Evolutionary conservation across 2,329 filamentous ascomycete genomes (phyloP), one percentile per base, ranked within the genome.

Genomic region (Trichoderma endophyticum): DNA sequence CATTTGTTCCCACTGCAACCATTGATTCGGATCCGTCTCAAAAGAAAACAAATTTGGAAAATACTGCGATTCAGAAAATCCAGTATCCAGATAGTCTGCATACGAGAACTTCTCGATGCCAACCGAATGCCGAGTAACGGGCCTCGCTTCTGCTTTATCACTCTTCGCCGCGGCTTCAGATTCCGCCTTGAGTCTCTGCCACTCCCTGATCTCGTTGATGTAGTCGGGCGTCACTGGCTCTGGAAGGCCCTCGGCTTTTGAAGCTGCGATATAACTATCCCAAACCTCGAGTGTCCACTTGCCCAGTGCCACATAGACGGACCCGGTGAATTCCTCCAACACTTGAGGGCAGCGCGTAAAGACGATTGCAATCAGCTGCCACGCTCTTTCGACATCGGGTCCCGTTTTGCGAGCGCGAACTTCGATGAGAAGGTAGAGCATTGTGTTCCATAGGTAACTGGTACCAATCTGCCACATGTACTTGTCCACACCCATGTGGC

Each of bases 381-480:
- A 69, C 1, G 65, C 26, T n/a, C 32, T 69, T 11, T 69, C 65
- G n/a, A 69, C 12, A 5, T 69, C 65, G 9, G 65, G 54, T 0
- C 65, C 54, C 8, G 36, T 30, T 7, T 60, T 69, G 7, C 65
- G 54, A 4, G 1, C 1, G n/a, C 65, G 54, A 6, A 69, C n/a
- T 48, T 69, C 65, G 24, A 69, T 69, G 26, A 69, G 65, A n/a
- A 69, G 26, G 7, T 69, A 69, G 6, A 69, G 65, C 56, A 69
- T 69, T 8, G 65, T 69, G 26, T 60, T 69, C 65, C 65, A 69
- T 28, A 59, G 56, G 15, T 69, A 69, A 56, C 65, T 69, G 34
- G 65, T 69, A 26, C 65, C 65, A n/a, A 60, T 69, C 14, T 69
- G 65, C 65, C 65, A 69, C 65, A 60, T 59, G 36, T 48, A 69